phyloP scores from a whole-genome alignment of 805 yeast genomes.

The Metschnikowia lunata region DNA sequence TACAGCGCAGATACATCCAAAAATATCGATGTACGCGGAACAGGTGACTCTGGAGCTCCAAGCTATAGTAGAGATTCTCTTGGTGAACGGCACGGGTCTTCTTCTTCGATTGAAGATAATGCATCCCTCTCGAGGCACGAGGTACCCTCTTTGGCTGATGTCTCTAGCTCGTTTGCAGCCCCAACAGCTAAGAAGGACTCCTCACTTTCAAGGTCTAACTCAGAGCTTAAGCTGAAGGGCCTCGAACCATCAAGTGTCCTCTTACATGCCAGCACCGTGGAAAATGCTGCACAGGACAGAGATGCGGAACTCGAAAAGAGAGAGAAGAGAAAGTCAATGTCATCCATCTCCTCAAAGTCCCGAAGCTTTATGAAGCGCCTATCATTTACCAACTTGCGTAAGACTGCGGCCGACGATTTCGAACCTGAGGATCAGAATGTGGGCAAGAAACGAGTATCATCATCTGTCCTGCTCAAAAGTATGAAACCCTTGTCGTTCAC shows the following conservation, averaged over 20 bases:
- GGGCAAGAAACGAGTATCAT: background rate
- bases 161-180: background rate
- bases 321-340: conserved; percentile 20
- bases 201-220: conserved; percentile 15
- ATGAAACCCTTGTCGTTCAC: conserved; percentile 35
- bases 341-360: conserved; percentile 26
- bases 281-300: background rate
- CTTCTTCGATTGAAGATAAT: no score
- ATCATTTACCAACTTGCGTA: conserved; percentile 20
- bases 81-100: no score
- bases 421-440: conserved; percentile 1
- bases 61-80: no score
- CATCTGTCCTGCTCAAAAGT: conserved; percentile 2
- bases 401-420: background rate
- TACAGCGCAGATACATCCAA: background rate
- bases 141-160: no score
- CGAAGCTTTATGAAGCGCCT: conserved; percentile 32
- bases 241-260: conserved; percentile 13
- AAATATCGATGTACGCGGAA: background rate
- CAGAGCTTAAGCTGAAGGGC: conserved; percentile 15
- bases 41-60: no score
- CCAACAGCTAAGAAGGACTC: conserved; percentile 1
- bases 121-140: no score
- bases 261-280: conserved; percentile 6
- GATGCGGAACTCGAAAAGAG: conserved; percentile 10